Evolutionary conservation across 2,329 filamentous ascomycete genomes (phyloP).

Genomic region (Alternaria solani): DNA sequence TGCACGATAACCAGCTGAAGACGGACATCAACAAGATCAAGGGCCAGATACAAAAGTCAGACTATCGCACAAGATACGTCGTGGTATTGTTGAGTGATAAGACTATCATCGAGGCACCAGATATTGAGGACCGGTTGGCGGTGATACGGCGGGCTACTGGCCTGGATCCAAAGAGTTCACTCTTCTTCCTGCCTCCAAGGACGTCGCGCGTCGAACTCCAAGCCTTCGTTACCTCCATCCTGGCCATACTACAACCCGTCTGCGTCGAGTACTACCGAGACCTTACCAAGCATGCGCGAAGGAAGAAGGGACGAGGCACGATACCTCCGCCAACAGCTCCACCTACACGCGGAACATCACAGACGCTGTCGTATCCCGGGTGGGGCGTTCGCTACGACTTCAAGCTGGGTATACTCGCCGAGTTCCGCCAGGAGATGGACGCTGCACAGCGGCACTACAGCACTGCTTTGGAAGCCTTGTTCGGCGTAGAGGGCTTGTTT

Average conservation of each 20-base stretch:
- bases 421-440: conserved; percentile 93
- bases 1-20: conserved; percentile 89
- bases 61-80: conserved; percentile 79
- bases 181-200: conserved; percentile 83
- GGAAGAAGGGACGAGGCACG: conserved; percentile 82
- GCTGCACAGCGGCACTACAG: conserved; percentile 85
- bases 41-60: conserved; percentile 70
- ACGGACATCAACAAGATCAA: conserved; percentile 83
- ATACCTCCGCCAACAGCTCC: conserved; percentile 83
- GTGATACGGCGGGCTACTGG: conserved; percentile 81
- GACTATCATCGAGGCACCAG: conserved; percentile 63
- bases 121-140: conserved; percentile 78
- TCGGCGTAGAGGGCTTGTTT: conserved; percentile 79
- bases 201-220: conserved; percentile 75
- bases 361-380: conserved; percentile 81
- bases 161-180: conserved; percentile 77
- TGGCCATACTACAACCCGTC: conserved; percentile 75
- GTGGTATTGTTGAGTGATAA: conserved; percentile 81
- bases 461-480: conserved; percentile 82
- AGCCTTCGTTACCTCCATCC: conserved; percentile 75
- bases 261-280: conserved; percentile 93
- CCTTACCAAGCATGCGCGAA: conserved; percentile 86
- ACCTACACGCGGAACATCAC: conserved; percentile 82
- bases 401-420: conserved; percentile 88
- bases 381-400: conserved; percentile 97